Evolutionary conservation across 2,329 filamentous ascomycete genomes (phyloP).

Genomic region (Stagonosporopsis cucurbitacearum): DNA sequence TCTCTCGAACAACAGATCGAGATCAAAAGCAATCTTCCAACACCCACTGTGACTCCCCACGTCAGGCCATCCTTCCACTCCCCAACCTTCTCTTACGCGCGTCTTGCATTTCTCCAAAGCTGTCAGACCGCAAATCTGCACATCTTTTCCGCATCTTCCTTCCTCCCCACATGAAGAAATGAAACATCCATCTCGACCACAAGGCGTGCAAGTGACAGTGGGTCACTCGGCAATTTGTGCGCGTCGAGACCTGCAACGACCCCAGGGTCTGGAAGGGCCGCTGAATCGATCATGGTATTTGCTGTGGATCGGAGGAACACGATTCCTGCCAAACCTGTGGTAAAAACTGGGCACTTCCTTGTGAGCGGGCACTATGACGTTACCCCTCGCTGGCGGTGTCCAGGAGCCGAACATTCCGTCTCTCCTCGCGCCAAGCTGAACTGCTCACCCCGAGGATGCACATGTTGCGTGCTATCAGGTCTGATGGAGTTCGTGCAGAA

Average conservation of each 20-base stretch:
- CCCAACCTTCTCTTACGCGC: neutral
- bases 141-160: conserved; percentile 7
- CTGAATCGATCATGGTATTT: conserved; percentile 13
- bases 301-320: conserved; percentile 11
- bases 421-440: neutral
- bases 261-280: conserved; percentile 16
- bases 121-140: conserved; percentile 6
- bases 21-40: neutral
- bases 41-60: neutral
- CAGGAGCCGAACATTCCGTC: neutral
- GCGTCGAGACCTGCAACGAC: conserved; percentile 14
- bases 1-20: neutral
- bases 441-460: neutral
- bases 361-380: conserved; percentile 8
- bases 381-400: neutral
- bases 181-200: conserved; percentile 11
- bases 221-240: conserved; percentile 7
- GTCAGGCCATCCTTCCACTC: neutral
- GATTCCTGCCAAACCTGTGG: conserved; percentile 2
- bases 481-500: too few species aligned
- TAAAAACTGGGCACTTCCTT: conserved; percentile 5
- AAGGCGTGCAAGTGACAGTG: conserved; percentile 3
- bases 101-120: neutral
- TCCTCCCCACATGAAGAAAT: conserved; percentile 1
- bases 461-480: neutral